Base-by-base conservation (phyloP, 2,329 filamentous ascomycete genomes). In the Orbilia blumenaviensis region DNA sequence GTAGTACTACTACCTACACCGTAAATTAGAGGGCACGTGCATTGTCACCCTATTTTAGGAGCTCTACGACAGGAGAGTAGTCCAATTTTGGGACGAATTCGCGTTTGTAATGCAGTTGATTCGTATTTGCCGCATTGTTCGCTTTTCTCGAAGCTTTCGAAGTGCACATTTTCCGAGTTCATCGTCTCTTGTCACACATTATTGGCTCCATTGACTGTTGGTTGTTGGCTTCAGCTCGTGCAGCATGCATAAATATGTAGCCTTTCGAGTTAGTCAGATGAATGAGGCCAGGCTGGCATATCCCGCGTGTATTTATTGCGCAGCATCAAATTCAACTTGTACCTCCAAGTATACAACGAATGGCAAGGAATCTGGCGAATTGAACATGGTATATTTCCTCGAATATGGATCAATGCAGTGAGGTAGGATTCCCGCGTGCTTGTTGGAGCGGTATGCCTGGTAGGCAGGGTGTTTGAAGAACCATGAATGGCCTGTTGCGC, bases 341-440 rank as follows among this genome's bases (percentile, higher is more conserved):
- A 67, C 41, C 50, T 58, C 29, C 23, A 67, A 48, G 63, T 67
- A 67, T 8, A 34, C 50, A 58, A 67, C 63, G 10, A 58, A 18
- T 9, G 16, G 23, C 63, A 23, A 48, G 50, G 52, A 38, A 38
- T n/a, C 32, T 56, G 52, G 52, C 9, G 52, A 56, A 38, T 56
- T n/a, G 16, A 25, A 56, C 52, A 56, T 56, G 52, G 52, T 25
- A 9, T 10, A 10, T 14, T 38, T 38, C 18, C 29, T 25, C 29
- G 52, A 56, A 56, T 38, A 56, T 18, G 52, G 52, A 38, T 38
- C n/a, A 56, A 56, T 56, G 38, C 18, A 10, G 32, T 18, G 52
- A 25, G 29, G 52, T 56, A 56, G 63, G 38, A 44, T 32, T 54
- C 21, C 36, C 21, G 62, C 34, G 60, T 46, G 42, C 48, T 63